These are phyloP conservation scores for Grigorovia jiainica DNA, from an alignment of 805 yeast species.

Conservation along the genomic window DNA sequence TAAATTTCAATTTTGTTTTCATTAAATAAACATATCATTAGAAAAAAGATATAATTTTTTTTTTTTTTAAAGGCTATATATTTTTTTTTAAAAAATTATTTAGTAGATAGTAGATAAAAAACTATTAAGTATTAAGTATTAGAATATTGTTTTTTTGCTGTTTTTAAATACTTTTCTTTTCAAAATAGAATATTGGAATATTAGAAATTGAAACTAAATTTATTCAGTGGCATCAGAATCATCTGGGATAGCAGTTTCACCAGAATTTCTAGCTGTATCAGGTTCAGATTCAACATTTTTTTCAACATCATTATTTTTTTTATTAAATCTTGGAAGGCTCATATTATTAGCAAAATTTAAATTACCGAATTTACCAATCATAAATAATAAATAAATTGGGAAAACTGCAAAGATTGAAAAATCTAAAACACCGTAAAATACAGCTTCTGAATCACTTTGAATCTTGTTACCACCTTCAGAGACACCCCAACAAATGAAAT, in stretches of 20 bases:
- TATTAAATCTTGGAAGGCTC: constrained; percentile 1
- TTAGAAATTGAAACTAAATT: no score
- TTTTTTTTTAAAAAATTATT: no score
- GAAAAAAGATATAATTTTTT: no score
- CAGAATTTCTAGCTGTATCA: constrained; percentile 25
- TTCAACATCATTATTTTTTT: constrained; percentile 8
- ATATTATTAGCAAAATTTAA: background rate
- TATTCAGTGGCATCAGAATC: no score
- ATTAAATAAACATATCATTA: no score
- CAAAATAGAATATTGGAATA: no score
- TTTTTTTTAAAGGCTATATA: no score
- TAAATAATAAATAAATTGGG: constrained; percentile 20
- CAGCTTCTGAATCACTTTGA: constrained; percentile 49
- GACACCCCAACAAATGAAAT: constrained; percentile 21
- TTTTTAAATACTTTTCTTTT: no score
- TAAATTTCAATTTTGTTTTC: no score
- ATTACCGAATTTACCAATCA: constrained; percentile 4
- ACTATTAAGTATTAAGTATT: no score
- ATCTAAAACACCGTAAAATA: constrained; percentile 52
- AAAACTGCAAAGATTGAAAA: constrained; percentile 32
- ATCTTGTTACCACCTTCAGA: constrained; percentile 57
- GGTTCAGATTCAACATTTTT: constrained; percentile 10
- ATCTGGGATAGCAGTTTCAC: constrained; percentile 28
- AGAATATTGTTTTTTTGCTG: no score
- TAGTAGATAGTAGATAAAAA: no score